A percentile compares a stretch with the other conserved stretches of the same genome.
Evolutionary conservation across 2,329 filamentous ascomycete genomes (phyloP).

Genomic region (Biscogniauxia sp.): DNA sequence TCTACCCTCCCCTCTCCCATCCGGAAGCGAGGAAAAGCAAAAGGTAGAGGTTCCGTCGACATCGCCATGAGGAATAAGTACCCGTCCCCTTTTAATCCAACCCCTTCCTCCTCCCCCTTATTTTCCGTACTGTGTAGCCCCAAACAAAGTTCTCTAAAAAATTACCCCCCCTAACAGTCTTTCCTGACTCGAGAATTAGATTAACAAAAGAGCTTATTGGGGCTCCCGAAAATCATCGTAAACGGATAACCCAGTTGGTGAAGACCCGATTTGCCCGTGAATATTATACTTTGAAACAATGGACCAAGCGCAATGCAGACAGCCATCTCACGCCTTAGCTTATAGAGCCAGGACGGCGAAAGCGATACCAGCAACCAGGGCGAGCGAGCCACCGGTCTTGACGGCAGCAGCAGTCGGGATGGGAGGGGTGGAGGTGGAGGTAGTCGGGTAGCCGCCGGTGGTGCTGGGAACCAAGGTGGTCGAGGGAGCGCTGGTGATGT

Average conservation of each 20-base stretch:
- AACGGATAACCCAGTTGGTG: neutral
- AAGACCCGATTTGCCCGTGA: constrained; percentile 1
- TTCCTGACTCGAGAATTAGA: neutral
- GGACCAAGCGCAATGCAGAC: neutral
- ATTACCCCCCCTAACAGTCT: neutral
- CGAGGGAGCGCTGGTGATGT: constrained; percentile 2
- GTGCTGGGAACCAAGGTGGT: constrained; percentile 15
- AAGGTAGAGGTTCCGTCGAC: neutral
- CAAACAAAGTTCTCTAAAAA: neutral
- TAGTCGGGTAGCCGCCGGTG: constrained; percentile 17
- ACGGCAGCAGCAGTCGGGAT: constrained; percentile 30
- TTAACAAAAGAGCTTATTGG: neutral
- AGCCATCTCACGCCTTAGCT: neutral
- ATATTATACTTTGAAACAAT: constrained; percentile 8
- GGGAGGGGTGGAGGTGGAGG: constrained; percentile 19
- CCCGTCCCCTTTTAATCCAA: neutral
- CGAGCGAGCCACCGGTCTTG: constrained; percentile 37
- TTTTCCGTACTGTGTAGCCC: neutral
- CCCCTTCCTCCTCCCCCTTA: neutral
- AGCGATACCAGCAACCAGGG: constrained; percentile 39
- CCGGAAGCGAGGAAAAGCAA: no score
- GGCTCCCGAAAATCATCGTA: neutral
- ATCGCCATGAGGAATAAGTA: neutral
- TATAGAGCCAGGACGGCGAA: constrained; percentile 41
- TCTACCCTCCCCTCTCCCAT: no score